A percentile compares a stretch with the other conserved stretches of the same genome.
Conservation (phyloP, 805 yeast genomes). For the Kodamaea lidongshanica region DNA sequence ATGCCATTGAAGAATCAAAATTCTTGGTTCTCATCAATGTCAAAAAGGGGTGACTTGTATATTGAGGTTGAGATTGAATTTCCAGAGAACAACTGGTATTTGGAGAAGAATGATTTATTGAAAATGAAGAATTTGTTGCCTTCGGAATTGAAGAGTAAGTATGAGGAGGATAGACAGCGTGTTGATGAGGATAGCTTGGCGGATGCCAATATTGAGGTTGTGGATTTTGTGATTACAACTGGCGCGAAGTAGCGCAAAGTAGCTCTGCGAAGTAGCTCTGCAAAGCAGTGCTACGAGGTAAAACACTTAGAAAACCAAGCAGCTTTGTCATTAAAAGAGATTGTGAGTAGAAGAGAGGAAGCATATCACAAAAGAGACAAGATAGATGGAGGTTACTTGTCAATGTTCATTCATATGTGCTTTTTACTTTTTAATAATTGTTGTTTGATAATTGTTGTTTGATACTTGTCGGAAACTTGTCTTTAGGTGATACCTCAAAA, state of each 20-base stretch:
- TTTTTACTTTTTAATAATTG: too few species aligned
- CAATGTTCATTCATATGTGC: too few species aligned
- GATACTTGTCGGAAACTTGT: too few species aligned
- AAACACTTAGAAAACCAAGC: too few species aligned
- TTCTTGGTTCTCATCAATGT: conserved; percentile 25
- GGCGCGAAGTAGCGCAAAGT: conserved; percentile 1
- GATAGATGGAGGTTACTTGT: too few species aligned
- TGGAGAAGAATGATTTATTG: conserved; percentile 59
- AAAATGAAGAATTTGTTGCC: conserved; percentile 55
- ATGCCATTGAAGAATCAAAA: conserved; percentile 56
- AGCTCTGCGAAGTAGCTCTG: too few species aligned
- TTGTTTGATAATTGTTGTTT: too few species aligned
- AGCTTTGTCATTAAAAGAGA: too few species aligned
- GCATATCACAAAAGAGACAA: too few species aligned
- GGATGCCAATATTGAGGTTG: conserved; percentile 33
- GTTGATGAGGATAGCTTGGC: conserved; percentile 23
- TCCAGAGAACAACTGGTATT: conserved; percentile 80
- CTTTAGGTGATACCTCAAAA: too few species aligned
- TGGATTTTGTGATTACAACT: conserved; percentile 22
- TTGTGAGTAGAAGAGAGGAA: too few species aligned
- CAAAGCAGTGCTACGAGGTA: too few species aligned
- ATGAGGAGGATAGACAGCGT: conserved; percentile 18
- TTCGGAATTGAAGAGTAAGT: conserved; percentile 20
- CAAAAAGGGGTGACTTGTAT: conserved; percentile 60
- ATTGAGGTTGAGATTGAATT: conserved; percentile 68